Evolutionary conservation across 2,329 filamentous ascomycete genomes (phyloP), one percentile per base, ranked within the genome.

Genomic region (Phoma sp.): DNA sequence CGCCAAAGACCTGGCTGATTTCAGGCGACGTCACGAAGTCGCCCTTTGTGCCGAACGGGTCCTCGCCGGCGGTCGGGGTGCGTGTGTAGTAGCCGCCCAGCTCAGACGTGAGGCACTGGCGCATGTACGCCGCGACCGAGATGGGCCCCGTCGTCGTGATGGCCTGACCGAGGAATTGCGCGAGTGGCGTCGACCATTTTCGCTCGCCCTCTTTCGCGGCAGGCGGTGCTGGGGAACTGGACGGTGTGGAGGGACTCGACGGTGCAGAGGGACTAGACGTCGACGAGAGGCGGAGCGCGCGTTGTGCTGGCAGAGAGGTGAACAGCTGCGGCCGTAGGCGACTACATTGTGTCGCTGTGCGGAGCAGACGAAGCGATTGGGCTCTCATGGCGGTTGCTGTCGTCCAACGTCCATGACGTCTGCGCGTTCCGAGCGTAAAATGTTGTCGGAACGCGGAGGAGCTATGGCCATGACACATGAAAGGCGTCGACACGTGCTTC

Each of bases 1-100:
- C 95, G 22, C 95, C 95, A 77, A 99, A 99, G 12, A 98, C 85
- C 73, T 98, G 95, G 0, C 93, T 97, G 67, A 99, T 98, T 76
- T 99, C 95, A 0, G 95, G 95, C 0, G 93, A 97, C 0, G 95
- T 99, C 46, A 98, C 89, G 72, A 99, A 99, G 76, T 99, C 95
- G 24, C 95, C 95, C 70, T 91, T 90, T 51, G 85, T 81, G n/a
- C 95, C 95, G 67, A 99, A 99, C 61, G 94, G 93, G 71, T 97
- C 93, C 41, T 88, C 85, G 19, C 84, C 87, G 56, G 85, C 78
- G 51, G 83, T 82, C 49, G 83, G 82, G 38, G 88, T 83, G 22
- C 87, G 85, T 5, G 92, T 98, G 77, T 99, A 99, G 79, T 99
- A 99, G 49, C 95, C 95, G 55, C 92, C 92, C 35, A 92, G 79